Percentiles rank a stretch among this genome's conserved stretches.
Evolutionary conservation across 257 asterid species (phyloP).

Genomic region (Osmanthus fragrans): DNA sequence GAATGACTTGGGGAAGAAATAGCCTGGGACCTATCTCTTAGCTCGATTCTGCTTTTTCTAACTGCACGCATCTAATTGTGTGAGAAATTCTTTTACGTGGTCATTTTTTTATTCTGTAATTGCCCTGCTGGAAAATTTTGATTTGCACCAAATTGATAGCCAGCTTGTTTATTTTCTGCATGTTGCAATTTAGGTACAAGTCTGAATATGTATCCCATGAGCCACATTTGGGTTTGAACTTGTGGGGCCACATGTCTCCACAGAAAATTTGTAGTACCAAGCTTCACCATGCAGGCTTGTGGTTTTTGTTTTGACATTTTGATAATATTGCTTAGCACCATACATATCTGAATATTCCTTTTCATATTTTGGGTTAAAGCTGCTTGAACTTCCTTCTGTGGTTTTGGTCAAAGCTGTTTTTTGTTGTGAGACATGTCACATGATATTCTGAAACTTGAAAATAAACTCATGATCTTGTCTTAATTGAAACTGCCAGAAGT

Average conservation of each 20-base stretch:
- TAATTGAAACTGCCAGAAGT: not conserved
- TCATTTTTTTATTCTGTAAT: slow-evolving; percentile 10
- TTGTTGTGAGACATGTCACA: slow-evolving; percentile 12
- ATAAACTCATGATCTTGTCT: not conserved
- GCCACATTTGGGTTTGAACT: slow-evolving; percentile 1
- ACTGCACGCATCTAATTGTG: too few relatives aligned
- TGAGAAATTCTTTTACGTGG: too few relatives aligned
- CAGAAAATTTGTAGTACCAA: not conserved
- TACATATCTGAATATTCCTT: not conserved
- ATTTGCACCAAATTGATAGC: slow-evolving; percentile 17
- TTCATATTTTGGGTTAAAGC: slow-evolving; percentile 19
- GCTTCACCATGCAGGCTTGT: not conserved
- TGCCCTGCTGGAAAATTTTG: slow-evolving; percentile 22
- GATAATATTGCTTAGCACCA: not conserved
- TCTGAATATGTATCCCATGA: slow-evolving; percentile 1
- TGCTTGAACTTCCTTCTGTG: not conserved
- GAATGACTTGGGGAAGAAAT: too few relatives aligned
- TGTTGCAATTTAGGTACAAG: slow-evolving; percentile 5
- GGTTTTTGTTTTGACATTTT: not conserved
- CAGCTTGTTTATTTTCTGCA: slow-evolving; percentile 19
- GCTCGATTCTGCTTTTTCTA: too few relatives aligned
- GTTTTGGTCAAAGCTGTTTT: not conserved
- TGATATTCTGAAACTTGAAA: slow-evolving; percentile 6
- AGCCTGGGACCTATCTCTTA: too few relatives aligned
- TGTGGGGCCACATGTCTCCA: slow-evolving; percentile 13